Evolutionary conservation across 176 grass and related monocot species (phyloP), one percentile per base, ranked within the genome.

Genomic region (Avena sativa): DNA sequence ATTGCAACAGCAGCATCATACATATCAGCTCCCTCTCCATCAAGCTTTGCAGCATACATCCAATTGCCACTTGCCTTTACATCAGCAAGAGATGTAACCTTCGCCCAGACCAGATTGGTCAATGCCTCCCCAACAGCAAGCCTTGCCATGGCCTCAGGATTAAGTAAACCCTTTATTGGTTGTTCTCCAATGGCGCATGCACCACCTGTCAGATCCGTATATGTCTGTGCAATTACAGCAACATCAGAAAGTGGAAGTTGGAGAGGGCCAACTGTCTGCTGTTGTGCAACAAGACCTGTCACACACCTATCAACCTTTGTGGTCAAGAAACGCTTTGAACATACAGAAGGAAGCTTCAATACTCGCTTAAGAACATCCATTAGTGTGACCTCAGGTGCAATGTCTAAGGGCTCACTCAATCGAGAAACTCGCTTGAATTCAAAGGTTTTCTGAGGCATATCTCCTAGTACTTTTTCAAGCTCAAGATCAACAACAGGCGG

Each of bases 251-350:
- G 92, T 3, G 96, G 91, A 44, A 98, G 82, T 86, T 97, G 95
- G 44, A 97, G 92, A 53, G 92, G 89, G 9, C 95, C 95, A 84
- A 94, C 87, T n/a, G 93, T 95, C 30, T 97, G 95, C 79, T 97
- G 91, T 79, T 95, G 92, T 72, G 91, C 95, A 77, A 97, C 93
- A 79, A 97, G 92, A 84, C 93, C 95, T 12, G 95, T 97, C 47
- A 97, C 95, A 89, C 95, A 97, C 49, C 91, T 91, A 74, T 98
- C 95, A 87, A 97, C 95, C 79, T 98, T 98, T 82, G 91, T 95
- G 63, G 91, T 98, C 84, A 98, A 89, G 76, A 98, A 98, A 74
- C 95, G 89, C 43, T 98, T 98, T 61, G 93, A 98, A 71, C 95
- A 98, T 79, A 98, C 88, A 12, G 95, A 98, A 3, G 91, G 93